Evolutionary conservation across 495 filamentous ascomycete species (phyloP).

Genomic region (Penicillium samsonianum): DNA sequence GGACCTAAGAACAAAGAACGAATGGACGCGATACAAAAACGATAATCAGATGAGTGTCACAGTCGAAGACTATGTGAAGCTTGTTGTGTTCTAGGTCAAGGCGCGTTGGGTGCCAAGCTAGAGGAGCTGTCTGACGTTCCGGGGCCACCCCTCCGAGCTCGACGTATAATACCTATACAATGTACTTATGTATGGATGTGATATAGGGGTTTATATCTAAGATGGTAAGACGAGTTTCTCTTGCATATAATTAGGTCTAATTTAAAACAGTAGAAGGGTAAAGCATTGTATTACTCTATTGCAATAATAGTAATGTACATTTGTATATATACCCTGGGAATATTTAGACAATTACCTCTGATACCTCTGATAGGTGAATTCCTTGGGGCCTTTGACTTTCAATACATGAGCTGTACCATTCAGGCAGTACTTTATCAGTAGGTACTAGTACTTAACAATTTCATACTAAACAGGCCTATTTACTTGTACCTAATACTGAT

Average conservation of each 20-base stretch:
- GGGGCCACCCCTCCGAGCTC: conserved; percentile 14
- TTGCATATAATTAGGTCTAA: background rate
- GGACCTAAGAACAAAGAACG: background rate
- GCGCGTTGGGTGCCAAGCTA: conserved; percentile 23
- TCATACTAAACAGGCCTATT: too few species aligned
- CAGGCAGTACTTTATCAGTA: background rate
- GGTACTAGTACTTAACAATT: background rate
- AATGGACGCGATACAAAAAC: background rate
- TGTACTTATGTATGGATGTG: background rate
- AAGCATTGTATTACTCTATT: background rate
- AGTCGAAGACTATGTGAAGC: background rate
- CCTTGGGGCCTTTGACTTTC: background rate
- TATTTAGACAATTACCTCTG: conserved; percentile 1
- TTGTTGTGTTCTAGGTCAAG: conserved; percentile 2
- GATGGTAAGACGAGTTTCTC: background rate
- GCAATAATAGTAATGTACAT: background rate
- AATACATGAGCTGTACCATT: conserved; percentile 6
- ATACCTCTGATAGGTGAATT: conserved; percentile 7
- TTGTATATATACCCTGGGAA: background rate
- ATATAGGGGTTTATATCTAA: background rate
- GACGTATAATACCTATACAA: background rate
- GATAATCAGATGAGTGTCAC: background rate
- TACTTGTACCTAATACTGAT: too few species aligned
- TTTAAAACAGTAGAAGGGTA: background rate
- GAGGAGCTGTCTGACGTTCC: conserved; percentile 30